Conservation (phyloP, 2,329 filamentous ascomycete genomes). For the Aspergillus sp. region DNA sequence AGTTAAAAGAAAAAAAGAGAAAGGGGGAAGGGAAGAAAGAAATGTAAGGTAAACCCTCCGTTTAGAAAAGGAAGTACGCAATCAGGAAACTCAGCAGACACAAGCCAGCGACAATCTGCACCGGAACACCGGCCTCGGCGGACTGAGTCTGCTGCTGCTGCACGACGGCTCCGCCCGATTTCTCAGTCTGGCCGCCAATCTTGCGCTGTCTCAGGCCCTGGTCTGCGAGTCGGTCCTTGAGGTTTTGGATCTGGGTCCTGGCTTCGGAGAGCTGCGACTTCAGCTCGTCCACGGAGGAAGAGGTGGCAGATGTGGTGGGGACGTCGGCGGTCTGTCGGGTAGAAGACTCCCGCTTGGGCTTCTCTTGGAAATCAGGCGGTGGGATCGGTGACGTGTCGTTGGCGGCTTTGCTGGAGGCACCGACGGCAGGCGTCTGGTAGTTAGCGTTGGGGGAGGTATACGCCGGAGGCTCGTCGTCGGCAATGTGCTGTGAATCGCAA, state of each 20-base stretch:
- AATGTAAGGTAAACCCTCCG: constrained; percentile 8
- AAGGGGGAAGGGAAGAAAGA: constrained; percentile 13
- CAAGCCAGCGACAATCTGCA: constrained; percentile 78
- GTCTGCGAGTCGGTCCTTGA: constrained; percentile 64
- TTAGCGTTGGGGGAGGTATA: constrained; percentile 56
- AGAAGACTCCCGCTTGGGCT: constrained; percentile 35
- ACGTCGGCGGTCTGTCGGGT: constrained; percentile 36
- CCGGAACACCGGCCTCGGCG: constrained; percentile 70
- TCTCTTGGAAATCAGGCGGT: constrained; percentile 34
- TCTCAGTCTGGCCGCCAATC: constrained; percentile 54
- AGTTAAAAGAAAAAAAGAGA: constrained; percentile 17
- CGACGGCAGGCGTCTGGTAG: constrained; percentile 45
- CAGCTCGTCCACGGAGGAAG: constrained; percentile 59
- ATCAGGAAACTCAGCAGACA: constrained; percentile 90
- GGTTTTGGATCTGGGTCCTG: constrained; percentile 66
- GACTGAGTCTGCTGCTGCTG: constrained; percentile 56
- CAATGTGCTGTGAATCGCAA: constrained; percentile 19
- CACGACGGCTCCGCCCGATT: constrained; percentile 47
- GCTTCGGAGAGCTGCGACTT: constrained; percentile 72
- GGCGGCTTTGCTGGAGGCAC: constrained; percentile 43
- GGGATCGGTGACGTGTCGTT: constrained; percentile 32
- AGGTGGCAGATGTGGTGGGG: constrained; percentile 40
- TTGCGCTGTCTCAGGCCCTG: constrained; percentile 78
- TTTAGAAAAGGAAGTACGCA: constrained; percentile 92
- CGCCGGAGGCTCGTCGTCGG: constrained; percentile 49